Base-by-base conservation (phyloP, 2,329 filamentous ascomycete species). In the Trichocomaceae sp. region DNA sequence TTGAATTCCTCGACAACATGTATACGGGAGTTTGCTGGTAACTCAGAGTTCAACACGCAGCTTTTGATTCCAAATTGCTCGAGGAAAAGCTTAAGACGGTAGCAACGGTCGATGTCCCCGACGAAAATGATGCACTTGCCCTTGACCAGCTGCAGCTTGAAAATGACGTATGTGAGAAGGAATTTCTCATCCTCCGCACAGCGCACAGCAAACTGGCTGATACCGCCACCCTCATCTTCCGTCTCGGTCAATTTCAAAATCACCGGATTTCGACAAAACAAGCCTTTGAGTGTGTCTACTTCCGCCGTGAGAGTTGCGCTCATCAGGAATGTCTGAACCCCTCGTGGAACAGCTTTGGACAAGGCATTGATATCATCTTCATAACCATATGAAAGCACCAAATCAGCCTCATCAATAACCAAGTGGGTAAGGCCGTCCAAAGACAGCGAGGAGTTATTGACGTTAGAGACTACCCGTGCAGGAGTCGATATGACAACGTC, bases 181-280 rank as follows among this genome's bases (percentile, higher is more conserved):
- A 97, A 99, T 68, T 99, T 99, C 65, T 97, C 93, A 61, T 97
- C 92, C 72, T 99, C 93, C n/a, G 83, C 89, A 62, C 90, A 95
- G 67, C 83, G 90, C 60, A 96, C 87, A 29, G 91, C 84, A 66
- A 90, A 96, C 73, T 97, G 93, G 53, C 84, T 88, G 26, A 97
- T 80, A 4, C 84, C 86, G 58, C 86, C 83, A 19, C 85, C 83
- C 60, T 89, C 85, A 20, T 85, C 84, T 61, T 95, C 88, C 50
- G 85, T 81, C 61, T 95, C 89, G 59, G 93, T 87, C 17, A 99
- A 75, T 66, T 95, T 86, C 61, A 99, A 74, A 44, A 93, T 72
- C 1, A 83, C 85, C 0, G 92, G 91, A 63, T 87, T 84, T 45
- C 85, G 81, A 69, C 90, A 93, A 71, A 99, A 95, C 29, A 96